Conservation (phyloP, 2,329 filamentous ascomycete species). For the Macrophomina pseudophaseolina region DNA sequence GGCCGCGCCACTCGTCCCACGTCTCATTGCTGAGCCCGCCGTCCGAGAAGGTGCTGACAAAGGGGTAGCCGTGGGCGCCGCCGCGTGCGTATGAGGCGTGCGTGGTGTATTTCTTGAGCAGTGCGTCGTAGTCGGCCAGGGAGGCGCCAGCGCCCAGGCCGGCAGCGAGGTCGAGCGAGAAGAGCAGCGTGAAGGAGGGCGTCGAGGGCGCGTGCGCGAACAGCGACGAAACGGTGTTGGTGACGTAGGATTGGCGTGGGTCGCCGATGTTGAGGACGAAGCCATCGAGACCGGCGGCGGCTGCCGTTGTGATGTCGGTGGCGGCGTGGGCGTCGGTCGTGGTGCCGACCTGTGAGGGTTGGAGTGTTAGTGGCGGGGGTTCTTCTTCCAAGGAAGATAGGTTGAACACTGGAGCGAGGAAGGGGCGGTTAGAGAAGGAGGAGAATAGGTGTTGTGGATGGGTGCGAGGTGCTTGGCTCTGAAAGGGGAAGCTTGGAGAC, state of each 20-base stretch:
- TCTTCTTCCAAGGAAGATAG: too few relatives aligned
- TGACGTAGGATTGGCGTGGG: constrained; percentile 7
- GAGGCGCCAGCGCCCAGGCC: constrained; percentile 4
- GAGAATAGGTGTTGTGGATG: background rate
- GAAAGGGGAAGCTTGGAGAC: background rate
- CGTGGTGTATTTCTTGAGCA: background rate
- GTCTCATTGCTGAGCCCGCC: constrained; percentile 32
- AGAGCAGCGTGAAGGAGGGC: constrained; percentile 9
- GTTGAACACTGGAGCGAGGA: too few relatives aligned
- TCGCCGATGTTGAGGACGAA: constrained; percentile 20
- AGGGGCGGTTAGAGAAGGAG: background rate
- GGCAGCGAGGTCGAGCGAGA: constrained; percentile 17
- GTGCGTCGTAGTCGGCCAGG: constrained; percentile 4
- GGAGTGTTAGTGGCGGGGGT: too few relatives aligned
- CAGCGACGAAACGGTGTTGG: background rate
- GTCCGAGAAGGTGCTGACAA: constrained; percentile 41
- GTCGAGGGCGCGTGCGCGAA: background rate
- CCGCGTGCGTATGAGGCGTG: constrained; percentile 6
- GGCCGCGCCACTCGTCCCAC: constrained; percentile 35
- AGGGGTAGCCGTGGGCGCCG: constrained; percentile 34
- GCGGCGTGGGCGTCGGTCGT: background rate
- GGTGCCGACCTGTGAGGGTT: background rate
- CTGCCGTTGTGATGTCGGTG: constrained; percentile 13
- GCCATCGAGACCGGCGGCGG: constrained; percentile 6
- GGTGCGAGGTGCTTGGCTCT: background rate